These are phyloP conservation scores for Clathrus columnatus DNA, from an alignment of 768 basidiomycete species.

Conservation along the genomic window DNA sequence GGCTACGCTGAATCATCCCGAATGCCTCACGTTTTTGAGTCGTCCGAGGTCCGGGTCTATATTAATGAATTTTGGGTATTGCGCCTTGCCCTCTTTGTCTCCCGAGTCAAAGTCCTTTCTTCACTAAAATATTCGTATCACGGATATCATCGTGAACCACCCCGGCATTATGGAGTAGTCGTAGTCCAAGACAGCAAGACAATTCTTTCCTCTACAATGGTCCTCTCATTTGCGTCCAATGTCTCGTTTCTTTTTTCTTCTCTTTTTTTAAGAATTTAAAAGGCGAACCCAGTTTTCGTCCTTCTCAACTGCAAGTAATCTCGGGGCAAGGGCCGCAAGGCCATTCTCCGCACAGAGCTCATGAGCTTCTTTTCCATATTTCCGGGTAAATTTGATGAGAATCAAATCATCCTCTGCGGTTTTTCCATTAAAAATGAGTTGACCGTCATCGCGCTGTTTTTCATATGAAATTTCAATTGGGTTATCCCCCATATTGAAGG, in stretches of 20 bases:
- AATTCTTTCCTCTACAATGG: not conserved
- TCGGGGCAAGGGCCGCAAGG: constrained; percentile 23
- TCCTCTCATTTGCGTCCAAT: not conserved
- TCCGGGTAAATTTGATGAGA: constrained; percentile 23
- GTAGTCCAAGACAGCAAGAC: constrained; percentile 1
- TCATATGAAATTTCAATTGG: too few species aligned
- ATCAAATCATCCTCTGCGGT: constrained; percentile 12
- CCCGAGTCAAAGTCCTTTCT: constrained; percentile 25
- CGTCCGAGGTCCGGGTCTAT: constrained; percentile 12
- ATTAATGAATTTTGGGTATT: constrained; percentile 20
- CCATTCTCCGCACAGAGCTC: constrained; percentile 16
- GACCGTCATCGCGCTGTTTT: constrained; percentile 9
- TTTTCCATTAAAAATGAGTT: constrained; percentile 18
- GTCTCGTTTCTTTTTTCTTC: not conserved
- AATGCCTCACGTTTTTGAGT: constrained; percentile 17
- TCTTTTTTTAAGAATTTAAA: not conserved
- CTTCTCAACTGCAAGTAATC: constrained; percentile 19
- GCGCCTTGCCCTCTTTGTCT: constrained; percentile 15
- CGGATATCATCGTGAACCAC: constrained; percentile 28
- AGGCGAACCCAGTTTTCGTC: too few species aligned
- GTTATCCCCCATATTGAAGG: too few species aligned
- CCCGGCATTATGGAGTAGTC: constrained; percentile 17
- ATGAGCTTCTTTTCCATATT: constrained; percentile 22
- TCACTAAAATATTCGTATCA: constrained; percentile 23
- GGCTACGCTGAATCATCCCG: constrained; percentile 15